Percentiles rank a stretch among this genome's conserved stretches.
Conservation (phyloP, 2,329 filamentous ascomycete genomes). For the Colletotrichum sansevieriae region DNA sequence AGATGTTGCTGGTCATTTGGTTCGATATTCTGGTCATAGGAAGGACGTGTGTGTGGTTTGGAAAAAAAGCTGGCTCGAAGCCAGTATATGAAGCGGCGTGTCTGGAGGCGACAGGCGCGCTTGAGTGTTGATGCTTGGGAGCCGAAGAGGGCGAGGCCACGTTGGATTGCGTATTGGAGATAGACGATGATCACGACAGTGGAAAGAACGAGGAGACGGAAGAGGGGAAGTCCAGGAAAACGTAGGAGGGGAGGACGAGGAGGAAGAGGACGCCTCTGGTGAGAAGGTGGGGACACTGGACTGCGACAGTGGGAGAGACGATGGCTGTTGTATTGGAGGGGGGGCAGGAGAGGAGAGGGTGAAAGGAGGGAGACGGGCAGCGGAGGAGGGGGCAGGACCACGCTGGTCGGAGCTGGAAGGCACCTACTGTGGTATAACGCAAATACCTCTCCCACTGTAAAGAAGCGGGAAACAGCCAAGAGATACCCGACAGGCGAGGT, state of each 20-base stretch:
- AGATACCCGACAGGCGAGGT: too few relatives aligned
- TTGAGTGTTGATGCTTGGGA: constrained; percentile 49
- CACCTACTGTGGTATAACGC: neutral
- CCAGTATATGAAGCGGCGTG: constrained; percentile 40
- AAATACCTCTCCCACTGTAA: constrained; percentile 26
- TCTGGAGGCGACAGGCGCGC: constrained; percentile 41
- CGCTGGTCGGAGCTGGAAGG: constrained; percentile 32
- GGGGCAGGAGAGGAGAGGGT: constrained; percentile 21
- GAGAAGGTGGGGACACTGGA: constrained; percentile 40
- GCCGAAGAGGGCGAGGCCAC: constrained; percentile 43
- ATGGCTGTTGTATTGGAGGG: constrained; percentile 30
- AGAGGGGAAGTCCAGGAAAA: constrained; percentile 40
- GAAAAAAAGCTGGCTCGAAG: constrained; percentile 45
- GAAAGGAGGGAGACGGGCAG: constrained; percentile 2
- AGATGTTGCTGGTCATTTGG: constrained; percentile 46
- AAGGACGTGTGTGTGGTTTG: constrained; percentile 39
- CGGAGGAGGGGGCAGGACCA: constrained; percentile 16
- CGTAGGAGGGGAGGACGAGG: constrained; percentile 38
- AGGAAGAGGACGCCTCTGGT: constrained; percentile 33
- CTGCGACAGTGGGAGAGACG: constrained; percentile 39
- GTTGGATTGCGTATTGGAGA: constrained; percentile 47
- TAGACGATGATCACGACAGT: constrained; percentile 46
- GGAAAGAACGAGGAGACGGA: constrained; percentile 33
- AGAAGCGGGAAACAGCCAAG: constrained; percentile 9
- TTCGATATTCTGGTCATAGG: constrained; percentile 46